Evolutionary conservation across 805 yeast species (phyloP), one percentile per base, ranked within the genome.

Genomic region (Schwanniomyces polymorphus): DNA sequence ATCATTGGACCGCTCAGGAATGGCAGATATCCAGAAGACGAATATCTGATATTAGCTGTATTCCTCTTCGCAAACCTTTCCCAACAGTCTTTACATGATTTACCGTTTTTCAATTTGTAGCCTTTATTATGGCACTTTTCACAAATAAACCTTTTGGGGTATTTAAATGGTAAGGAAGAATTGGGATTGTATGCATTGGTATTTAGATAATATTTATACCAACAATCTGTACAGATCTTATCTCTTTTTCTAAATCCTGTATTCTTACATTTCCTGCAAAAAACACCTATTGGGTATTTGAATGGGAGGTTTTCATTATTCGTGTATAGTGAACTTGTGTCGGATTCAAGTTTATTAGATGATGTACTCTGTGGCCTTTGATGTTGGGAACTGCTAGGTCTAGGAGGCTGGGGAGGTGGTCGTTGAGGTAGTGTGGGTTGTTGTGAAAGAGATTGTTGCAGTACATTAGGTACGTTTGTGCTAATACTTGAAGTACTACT

Each of bases 71-170:
- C 84, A 61, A 84, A 88, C 42, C 61, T 57, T 21, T 74, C 76
- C 84, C 88, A 89, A 63, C 97, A 89, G 38, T 76, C 75, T 54
- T 80, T 78, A 60, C 97, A 89, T 5, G 81, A 68, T 41, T 67
- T 71, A n/a, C 86, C 87, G 54, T 81, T 83, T 58, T 79, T 83
- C 57, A 79, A 76, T 54, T 72, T 72, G 59, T 72, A 74, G 2
- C 96, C 96, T 0, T 91, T 85, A 59, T 89, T 89, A 46, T 75
- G 70, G 67, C 97, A 89, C 57, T 84, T 85, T 7, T 69, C 64
- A 59, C 97, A 89, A 47, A 69, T 67, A 58, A 70, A 85, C 2
- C 81, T 75, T 2, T 53, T 62, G 0, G 96, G 95, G 55, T 86
- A 89, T 42, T 63, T 62, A 81, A 88, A 86, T 0, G 91, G 88